Evolutionary conservation across 768 basidiomycete species (phyloP), one percentile per base, ranked within the genome.

Genomic region (Hypholoma sublateritium): DNA sequence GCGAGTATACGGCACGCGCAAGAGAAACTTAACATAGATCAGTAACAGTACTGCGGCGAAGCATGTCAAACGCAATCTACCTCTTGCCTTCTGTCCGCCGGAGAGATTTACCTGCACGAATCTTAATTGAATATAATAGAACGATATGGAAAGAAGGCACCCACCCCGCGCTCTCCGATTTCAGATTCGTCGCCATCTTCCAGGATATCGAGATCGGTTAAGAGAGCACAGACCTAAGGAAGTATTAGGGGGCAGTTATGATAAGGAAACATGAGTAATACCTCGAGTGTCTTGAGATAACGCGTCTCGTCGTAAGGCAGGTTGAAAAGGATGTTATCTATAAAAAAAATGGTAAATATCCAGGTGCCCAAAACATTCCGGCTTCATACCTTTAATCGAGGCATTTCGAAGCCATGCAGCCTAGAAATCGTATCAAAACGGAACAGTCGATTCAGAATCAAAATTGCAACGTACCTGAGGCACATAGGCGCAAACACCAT

Each of bases 141-240:
- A 28, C 13, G 14, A 25, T 4, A 24, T 16, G 36, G 16, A 2
- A 25, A 22, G 28, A 50, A 19, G 46, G 17, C 45, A 65, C 75
- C 46, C 66, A 91, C 91, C 22, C 91, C 91, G 32, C 89, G 86
- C 74, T 93, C 91, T 17, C 91, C 91, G 53, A 93, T 93, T 70
- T 94, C 92, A 0, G 91, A 85, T 62, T 90, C 86, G 62, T 94
- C 92, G 1, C 92, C 91, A 63, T 94, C 92, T 67, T 94, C 93
- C 14, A 95, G 75, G 54, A 94, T 92, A 49, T 85, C 82, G 34
- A 95, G 76, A 65, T 95, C 92, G 54, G 77, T 82, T 19, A 87
- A 73, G 19, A 95, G 76, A 1, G 91, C 90, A 59, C 80, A 83
- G n/a, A 72, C 79, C 80, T 81, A 58, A 61, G 67, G 24, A 65